A percentile compares a stretch with the other conserved stretches of the same genome.
Evolutionary conservation across 768 basidiomycete genomes (phyloP).

Genomic region (Infundibulicybe gibba): DNA sequence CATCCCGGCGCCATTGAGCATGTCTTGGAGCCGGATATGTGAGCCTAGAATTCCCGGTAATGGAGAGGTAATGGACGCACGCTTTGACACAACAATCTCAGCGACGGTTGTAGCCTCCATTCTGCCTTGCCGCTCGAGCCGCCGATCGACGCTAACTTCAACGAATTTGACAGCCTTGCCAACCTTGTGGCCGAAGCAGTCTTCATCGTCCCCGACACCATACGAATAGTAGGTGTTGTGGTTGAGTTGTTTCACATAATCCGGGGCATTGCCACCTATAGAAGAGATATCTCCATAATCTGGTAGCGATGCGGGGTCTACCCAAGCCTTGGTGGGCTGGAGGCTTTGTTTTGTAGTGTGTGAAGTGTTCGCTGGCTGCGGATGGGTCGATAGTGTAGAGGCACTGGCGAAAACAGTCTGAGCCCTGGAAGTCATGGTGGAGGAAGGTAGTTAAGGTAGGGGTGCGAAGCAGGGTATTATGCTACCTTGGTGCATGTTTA

Average conservation of each 20-base stretch:
- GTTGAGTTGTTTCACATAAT: constrained; percentile 61
- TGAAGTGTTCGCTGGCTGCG: neutral
- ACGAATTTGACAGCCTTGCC: constrained; percentile 59
- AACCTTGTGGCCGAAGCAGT: constrained; percentile 58
- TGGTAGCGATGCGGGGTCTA: constrained; percentile 63
- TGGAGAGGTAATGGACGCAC: constrained; percentile 28
- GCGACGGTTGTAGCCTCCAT: constrained; percentile 60
- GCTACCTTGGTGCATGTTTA: constrained; percentile 12
- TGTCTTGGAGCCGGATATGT: constrained; percentile 33
- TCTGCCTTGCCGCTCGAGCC: constrained; percentile 43
- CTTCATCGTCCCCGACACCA: constrained; percentile 56
- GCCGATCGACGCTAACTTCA: constrained; percentile 49
- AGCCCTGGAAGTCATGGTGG: constrained; percentile 27
- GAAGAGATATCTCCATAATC: constrained; percentile 50
- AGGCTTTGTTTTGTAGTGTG: constrained; percentile 16
- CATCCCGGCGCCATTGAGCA: constrained; percentile 76
- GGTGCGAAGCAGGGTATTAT: constrained; percentile 4
- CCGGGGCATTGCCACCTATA: constrained; percentile 61
- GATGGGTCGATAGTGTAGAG: constrained; percentile 13
- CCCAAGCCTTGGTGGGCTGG: constrained; percentile 41
- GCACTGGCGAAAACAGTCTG: constrained; percentile 21
- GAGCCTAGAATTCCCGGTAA: constrained; percentile 1
- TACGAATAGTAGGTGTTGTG: constrained; percentile 67
- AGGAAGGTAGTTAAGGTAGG: constrained; percentile 6
- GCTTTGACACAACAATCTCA: constrained; percentile 60